A percentile compares a stretch with the other conserved stretches of the same genome.
These are phyloP conservation scores for Yamadazyma pseudoaaseri DNA, from an alignment of 1,139 yeast genomes.

Conservation along the genomic window DNA sequence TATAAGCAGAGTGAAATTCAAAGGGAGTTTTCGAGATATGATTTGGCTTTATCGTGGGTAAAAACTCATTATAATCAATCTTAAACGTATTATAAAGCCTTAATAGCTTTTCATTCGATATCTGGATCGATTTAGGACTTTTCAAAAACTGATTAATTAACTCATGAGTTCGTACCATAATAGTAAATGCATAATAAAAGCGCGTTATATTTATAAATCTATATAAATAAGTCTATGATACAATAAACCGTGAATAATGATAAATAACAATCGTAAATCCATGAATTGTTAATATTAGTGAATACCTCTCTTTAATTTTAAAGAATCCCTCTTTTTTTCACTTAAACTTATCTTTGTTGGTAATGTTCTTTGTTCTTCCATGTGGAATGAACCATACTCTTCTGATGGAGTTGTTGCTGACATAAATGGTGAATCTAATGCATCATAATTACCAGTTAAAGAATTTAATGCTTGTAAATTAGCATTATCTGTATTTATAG, in stretches of 20 bases:
- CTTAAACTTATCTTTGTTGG: conserved; percentile 37
- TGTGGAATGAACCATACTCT: conserved; percentile 25
- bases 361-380: conserved; percentile 22
- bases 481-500: conserved; percentile 42
- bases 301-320: conserved; percentile 48
- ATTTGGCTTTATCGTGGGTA: conserved; percentile 17
- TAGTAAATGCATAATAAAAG: background rate
- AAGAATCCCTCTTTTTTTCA: conserved; percentile 48
- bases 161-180: conserved; percentile 1
- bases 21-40: conserved; percentile 21
- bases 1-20: conserved; percentile 23
- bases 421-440: conserved; percentile 46
- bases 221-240: background rate
- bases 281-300: conserved; percentile 21
- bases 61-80: conserved; percentile 9
- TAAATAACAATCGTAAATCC: background rate
- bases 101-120: conserved; percentile 12
- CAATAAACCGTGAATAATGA: background rate
- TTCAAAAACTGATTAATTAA: conserved; percentile 12
- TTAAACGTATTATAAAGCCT: conserved; percentile 12
- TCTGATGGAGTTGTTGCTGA: conserved; percentile 42
- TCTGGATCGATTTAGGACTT: conserved; percentile 4
- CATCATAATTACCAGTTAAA: conserved; percentile 25
- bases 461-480: conserved; percentile 28
- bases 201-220: background rate